phyloP scores from a whole-genome alignment of 2,329 filamentous ascomycete genomes.

The Plectosphaerella cucumerina region DNA sequence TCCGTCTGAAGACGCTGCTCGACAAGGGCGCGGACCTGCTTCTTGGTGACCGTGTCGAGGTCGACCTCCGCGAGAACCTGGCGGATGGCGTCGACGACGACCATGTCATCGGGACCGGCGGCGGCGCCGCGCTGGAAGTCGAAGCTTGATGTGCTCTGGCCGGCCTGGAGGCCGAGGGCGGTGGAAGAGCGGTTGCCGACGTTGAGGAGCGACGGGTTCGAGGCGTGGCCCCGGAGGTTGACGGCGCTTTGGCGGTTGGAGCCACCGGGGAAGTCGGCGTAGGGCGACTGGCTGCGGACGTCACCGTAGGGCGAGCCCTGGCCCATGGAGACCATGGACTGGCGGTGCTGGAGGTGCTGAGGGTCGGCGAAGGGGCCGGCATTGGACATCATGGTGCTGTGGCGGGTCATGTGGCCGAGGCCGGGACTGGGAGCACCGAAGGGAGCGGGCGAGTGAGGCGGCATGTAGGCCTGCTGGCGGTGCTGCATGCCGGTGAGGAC shows the following conservation, averaged over 20 bases:
- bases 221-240: slow-evolving; percentile 46
- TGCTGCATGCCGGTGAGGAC: slow-evolving; percentile 79
- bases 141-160: slow-evolving; percentile 49
- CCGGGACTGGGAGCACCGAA: slow-evolving; percentile 47
- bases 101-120: slow-evolving; percentile 69
- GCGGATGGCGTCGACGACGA: slow-evolving; percentile 82
- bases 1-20: slow-evolving; percentile 93
- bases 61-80: slow-evolving; percentile 82
- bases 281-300: slow-evolving; percentile 50
- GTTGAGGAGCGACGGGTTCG: slow-evolving; percentile 37
- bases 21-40: slow-evolving; percentile 85
- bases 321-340: slow-evolving; percentile 68
- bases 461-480: slow-evolving; percentile 67
- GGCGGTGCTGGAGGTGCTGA: slow-evolving; percentile 52
- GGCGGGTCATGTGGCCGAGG: slow-evolving; percentile 26
- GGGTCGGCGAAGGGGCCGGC: slow-evolving; percentile 44
- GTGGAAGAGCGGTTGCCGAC: slow-evolving; percentile 37
- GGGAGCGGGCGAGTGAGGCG: slow-evolving; percentile 74
- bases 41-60: slow-evolving; percentile 96
- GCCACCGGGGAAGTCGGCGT: slow-evolving; percentile 44
- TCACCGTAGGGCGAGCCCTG: slow-evolving; percentile 13
- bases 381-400: slow-evolving; percentile 38
- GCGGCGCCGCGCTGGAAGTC: slow-evolving; percentile 54
- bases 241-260: slow-evolving; percentile 55
- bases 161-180: slow-evolving; percentile 42